Evolutionary conservation across 163 green algal species (phyloP).

Genomic region (Scenedesmus sp.): DNA sequence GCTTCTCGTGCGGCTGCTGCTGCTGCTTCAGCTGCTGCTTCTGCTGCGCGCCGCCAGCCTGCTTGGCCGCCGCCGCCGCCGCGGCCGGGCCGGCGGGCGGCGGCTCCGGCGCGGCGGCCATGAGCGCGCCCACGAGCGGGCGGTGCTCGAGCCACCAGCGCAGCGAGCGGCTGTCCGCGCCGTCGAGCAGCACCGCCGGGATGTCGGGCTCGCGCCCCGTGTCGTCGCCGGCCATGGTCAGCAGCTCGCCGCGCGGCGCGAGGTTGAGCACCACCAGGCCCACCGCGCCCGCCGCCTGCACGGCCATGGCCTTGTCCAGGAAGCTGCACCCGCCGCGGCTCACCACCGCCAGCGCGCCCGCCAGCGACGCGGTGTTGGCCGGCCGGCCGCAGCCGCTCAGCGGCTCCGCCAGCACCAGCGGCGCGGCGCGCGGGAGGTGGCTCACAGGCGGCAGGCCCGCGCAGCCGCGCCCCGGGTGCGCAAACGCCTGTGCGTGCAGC

Average conservation of each 20-base stretch:
- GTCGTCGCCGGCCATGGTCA: constrained; percentile 50
- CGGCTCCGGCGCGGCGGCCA: no score
- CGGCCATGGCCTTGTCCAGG: constrained; percentile 49
- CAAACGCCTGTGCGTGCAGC: background rate
- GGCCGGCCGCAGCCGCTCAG: constrained; percentile 47
- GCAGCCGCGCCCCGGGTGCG: background rate
- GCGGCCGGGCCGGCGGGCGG: background rate
- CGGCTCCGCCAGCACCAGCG: constrained; percentile 44
- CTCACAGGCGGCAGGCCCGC: background rate
- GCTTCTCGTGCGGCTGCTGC: background rate
- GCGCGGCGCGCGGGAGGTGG: constrained; percentile 34
- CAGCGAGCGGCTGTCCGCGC: constrained; percentile 27
- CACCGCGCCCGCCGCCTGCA: constrained; percentile 43
- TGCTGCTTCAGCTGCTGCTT: no score
- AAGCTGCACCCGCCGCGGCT: constrained; percentile 67
- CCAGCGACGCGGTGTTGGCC: constrained; percentile 44
- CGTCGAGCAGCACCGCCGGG: constrained; percentile 45
- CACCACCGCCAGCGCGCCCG: constrained; percentile 56
- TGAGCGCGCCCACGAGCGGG: constrained; percentile 2
- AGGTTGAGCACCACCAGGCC: constrained; percentile 47
- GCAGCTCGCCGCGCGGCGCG: constrained; percentile 25
- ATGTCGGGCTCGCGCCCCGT: constrained; percentile 19
- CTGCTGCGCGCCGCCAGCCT: background rate
- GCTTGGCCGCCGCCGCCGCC: background rate
- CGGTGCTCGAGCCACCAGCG: constrained; percentile 26